Base-by-base conservation (phyloP, 192 early-diverging fungal genomes). In the Podila verticillata region DNA sequence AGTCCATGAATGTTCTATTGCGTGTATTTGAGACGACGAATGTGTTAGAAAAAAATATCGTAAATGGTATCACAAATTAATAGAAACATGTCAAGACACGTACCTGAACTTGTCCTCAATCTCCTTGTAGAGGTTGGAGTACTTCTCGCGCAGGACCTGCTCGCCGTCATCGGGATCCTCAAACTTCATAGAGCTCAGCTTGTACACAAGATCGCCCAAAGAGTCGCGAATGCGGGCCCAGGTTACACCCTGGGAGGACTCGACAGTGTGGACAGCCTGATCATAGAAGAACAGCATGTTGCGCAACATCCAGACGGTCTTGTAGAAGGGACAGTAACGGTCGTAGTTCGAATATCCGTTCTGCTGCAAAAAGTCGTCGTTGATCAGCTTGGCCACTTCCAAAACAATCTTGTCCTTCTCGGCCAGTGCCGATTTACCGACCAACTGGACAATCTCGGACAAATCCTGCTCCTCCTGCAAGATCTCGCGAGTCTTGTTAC, bases 351-450 rank as follows among this genome's bases (percentile, higher is more conserved):
- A 97, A 89, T 99, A 99, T 35, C 97, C 97, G 85, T 99, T 99
- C 85, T 99, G 98, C 87, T 99, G 98, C 84, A 99, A 88, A 88
- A 99, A 99, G 85, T 99, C 98, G 77, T 99, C 98, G 92, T 99
- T 99, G 82, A 99, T 94, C 74, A 99, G 90, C 70, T 93, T 94
- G 63, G 98, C 98, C 63, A 99, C 88, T 70, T 99, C 98, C 49
- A 99, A 90, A 20, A 96, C 98, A 84, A 99, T 99, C 91, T 99
- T 99, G 87, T 99, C 98, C 19, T 93, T 87, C 81, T 99, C 98
- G 22, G 94, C 95, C 70, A 84, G 68, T 6, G 84, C 84, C 19
- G 93, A 91, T 89, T 99, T 99, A 75, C 98, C 98, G 69, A 99
- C 98, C 65, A 99, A 89, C 86, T 99, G 98, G 35, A 99, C 98